These are phyloP conservation scores for Glomus cerebriforme DNA, from an alignment of 192 early-diverging fungal genomes.

Conservation along the genomic window DNA sequence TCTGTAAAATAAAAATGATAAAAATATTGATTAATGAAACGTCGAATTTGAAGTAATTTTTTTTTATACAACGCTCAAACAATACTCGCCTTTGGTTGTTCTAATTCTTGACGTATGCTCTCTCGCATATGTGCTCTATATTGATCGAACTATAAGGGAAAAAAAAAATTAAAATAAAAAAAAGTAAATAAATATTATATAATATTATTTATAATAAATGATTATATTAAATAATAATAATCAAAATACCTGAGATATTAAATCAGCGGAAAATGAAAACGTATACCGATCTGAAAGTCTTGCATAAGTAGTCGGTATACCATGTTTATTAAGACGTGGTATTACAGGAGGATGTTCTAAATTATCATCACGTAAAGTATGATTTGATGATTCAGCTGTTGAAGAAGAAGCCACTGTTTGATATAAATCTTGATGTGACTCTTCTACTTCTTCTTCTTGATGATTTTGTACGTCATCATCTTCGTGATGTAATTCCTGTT, in stretches of 20 bases:
- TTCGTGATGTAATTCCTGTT: neutral
- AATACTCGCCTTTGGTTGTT: neutral
- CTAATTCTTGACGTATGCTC: conserved; percentile 3
- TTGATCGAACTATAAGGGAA: neutral
- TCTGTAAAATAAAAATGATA: neutral
- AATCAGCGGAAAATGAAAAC: conserved; percentile 11
- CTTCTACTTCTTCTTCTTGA: neutral
- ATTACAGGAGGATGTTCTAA: neutral
- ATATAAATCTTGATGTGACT: neutral
- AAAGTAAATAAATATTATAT: too few species aligned
- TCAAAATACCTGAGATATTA: conserved; percentile 9
- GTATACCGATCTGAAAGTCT: conserved; percentile 13
- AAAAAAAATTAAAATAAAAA: too few species aligned
- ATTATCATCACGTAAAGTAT: neutral
- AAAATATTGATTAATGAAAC: neutral
- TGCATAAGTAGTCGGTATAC: neutral
- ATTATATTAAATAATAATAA: too few species aligned
- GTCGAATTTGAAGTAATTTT: too few species aligned
- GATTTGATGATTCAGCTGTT: neutral
- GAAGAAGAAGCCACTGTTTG: neutral
- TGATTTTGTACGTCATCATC: too few species aligned
- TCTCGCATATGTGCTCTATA: conserved; percentile 16
- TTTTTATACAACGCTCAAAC: too few species aligned
- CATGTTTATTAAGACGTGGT: neutral
- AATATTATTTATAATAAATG: too few species aligned